Evolutionary conservation across 495 filamentous ascomycete genomes (phyloP).

Genomic region (Penicillium paradoxum): DNA sequence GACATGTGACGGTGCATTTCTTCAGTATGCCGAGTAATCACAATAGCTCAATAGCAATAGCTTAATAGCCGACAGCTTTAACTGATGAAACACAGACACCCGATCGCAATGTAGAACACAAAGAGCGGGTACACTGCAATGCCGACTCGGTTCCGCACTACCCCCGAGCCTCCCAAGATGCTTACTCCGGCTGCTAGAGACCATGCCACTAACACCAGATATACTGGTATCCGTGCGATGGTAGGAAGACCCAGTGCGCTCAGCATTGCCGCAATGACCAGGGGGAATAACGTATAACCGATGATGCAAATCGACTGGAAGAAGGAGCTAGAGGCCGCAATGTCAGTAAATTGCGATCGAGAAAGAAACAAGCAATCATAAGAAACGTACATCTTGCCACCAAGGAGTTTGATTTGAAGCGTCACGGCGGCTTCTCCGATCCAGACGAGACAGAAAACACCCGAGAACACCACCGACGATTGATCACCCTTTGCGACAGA

Average conservation of each 20-base stretch:
- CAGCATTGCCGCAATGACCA: slow-evolving; percentile 87
- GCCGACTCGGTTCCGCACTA: slow-evolving; percentile 89
- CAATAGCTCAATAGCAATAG: slow-evolving; percentile 1
- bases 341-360: slow-evolving; percentile 19
- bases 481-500: slow-evolving; percentile 74
- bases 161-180: slow-evolving; percentile 90
- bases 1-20: neutral
- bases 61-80: slow-evolving; percentile 33
- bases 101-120: slow-evolving; percentile 91
- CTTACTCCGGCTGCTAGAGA: slow-evolving; percentile 92
- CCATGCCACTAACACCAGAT: slow-evolving; percentile 82
- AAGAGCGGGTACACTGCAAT: slow-evolving; percentile 93
- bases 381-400: slow-evolving; percentile 86
- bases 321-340: slow-evolving; percentile 64
- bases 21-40: neutral
- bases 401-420: slow-evolving; percentile 95
- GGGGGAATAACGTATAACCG: slow-evolving; percentile 96
- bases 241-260: slow-evolving; percentile 73
- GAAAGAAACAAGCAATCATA: neutral
- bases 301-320: slow-evolving; percentile 97
- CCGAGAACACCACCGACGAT: slow-evolving; percentile 84
- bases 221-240: slow-evolving; percentile 81
- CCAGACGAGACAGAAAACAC: slow-evolving; percentile 95
- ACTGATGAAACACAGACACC: slow-evolving; percentile 94
- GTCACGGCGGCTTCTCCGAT: slow-evolving; percentile 95